A percentile compares a stretch with the other conserved stretches of the same genome.
Evolutionary conservation across 2,329 filamentous ascomycete genomes (phyloP).

Genomic region (Xylariales sp.): DNA sequence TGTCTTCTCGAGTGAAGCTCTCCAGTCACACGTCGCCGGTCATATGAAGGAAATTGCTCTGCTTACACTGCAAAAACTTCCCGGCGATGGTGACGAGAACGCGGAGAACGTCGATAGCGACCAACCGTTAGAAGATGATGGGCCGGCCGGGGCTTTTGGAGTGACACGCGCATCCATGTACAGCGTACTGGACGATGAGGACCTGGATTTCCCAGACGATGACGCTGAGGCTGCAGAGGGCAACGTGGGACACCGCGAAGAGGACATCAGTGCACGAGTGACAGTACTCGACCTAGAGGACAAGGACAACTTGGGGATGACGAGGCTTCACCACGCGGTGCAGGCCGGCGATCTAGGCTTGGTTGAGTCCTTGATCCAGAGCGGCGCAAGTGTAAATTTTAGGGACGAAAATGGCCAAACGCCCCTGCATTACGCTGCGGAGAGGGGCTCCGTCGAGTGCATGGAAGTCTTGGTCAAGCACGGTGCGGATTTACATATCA

Average conservation of each 20-base stretch:
- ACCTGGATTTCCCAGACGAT: conserved; percentile 15
- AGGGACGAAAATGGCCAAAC: conserved; percentile 4
- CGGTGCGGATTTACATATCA: background rate
- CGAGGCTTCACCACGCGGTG: conserved; percentile 20
- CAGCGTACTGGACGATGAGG: conserved; percentile 21
- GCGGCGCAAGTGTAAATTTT: background rate
- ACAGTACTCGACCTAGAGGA: conserved; percentile 7
- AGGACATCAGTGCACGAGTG: conserved; percentile 8
- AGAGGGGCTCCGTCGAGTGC: background rate
- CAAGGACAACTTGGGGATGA: conserved; percentile 16
- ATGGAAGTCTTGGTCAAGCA: background rate
- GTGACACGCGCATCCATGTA: conserved; percentile 22
- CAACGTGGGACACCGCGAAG: background rate
- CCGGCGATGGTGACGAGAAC: conserved; percentile 15
- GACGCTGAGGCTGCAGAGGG: conserved; percentile 9
- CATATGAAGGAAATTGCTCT: conserved; percentile 31
- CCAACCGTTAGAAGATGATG: conserved; percentile 5
- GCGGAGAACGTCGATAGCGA: conserved; percentile 18
- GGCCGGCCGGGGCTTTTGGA: conserved; percentile 7
- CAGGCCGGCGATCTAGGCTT: background rate
- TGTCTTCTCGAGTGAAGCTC: conserved; percentile 25
- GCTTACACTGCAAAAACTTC: conserved; percentile 24
- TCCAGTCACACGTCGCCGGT: conserved; percentile 22
- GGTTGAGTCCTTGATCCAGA: background rate
- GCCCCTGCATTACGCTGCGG: conserved; percentile 9